These are phyloP conservation scores for Thelonectria olida DNA, from an alignment of 2,329 filamentous ascomycete species.

Conservation along the genomic window DNA sequence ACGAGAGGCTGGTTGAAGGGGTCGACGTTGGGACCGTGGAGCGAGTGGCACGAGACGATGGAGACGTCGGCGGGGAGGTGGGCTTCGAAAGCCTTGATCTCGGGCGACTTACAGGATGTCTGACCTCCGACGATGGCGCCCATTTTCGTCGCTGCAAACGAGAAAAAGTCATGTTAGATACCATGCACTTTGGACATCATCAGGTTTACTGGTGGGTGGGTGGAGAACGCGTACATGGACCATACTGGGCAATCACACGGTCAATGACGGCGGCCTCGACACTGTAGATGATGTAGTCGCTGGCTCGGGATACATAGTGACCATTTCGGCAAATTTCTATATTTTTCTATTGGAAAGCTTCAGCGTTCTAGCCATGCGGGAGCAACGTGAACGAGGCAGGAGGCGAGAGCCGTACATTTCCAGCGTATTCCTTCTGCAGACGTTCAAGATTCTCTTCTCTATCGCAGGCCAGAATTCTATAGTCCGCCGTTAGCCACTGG, in stretches of 20 bases:
- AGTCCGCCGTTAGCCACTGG: constrained; percentile 41
- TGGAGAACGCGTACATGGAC: constrained; percentile 74
- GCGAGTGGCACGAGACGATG: constrained; percentile 94
- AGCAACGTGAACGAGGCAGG: constrained; percentile 38
- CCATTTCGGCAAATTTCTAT: constrained; percentile 93
- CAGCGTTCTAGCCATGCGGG: constrained; percentile 52
- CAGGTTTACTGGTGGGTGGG: background rate
- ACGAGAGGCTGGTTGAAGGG: constrained; percentile 90
- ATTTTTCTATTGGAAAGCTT: constrained; percentile 68
- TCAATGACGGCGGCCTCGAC: constrained; percentile 95
- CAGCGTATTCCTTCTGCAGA: constrained; percentile 82
- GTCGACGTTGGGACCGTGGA: constrained; percentile 92
- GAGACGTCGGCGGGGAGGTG: constrained; percentile 89
- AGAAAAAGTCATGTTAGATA: constrained; percentile 11
- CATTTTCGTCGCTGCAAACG: constrained; percentile 81
- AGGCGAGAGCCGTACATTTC: constrained; percentile 73
- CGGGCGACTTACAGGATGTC: constrained; percentile 97
- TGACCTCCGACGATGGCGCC: constrained; percentile 96
- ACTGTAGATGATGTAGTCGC: constrained; percentile 99
- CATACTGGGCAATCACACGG: constrained; percentile 85
- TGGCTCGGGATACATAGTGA: constrained; percentile 92
- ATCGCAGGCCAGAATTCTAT: constrained; percentile 94
- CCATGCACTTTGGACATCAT: background rate
- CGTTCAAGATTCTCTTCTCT: constrained; percentile 86
- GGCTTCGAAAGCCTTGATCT: constrained; percentile 91